Percentiles rank a stretch among this genome's conserved stretches.
Conservation (phyloP, 2,329 filamentous ascomycete genomes). For the Microcera coccophila region DNA sequence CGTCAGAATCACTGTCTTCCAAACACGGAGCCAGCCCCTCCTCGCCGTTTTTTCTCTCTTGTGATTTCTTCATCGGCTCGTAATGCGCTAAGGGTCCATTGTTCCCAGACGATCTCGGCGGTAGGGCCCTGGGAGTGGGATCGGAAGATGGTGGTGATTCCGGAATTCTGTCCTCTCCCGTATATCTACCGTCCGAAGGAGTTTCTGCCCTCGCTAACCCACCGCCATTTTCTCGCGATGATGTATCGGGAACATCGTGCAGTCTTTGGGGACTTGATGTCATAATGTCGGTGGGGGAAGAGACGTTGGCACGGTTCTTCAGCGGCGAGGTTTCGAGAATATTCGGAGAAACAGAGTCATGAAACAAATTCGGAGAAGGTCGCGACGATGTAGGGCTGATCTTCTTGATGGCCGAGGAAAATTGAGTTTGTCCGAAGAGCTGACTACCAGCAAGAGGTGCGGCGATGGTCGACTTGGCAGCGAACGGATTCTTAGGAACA, state of each 20-base stretch:
- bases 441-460: constrained; percentile 42
- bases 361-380: constrained; percentile 49
- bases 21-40: constrained; percentile 22
- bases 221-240: constrained; percentile 18
- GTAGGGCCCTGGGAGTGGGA: constrained; percentile 17
- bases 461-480: constrained; percentile 30
- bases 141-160: constrained; percentile 34
- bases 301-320: constrained; percentile 46
- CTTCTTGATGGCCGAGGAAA: constrained; percentile 48
- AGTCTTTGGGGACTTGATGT: constrained; percentile 41
- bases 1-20: constrained; percentile 35
- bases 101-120: constrained; percentile 18
- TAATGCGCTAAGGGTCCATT: constrained; percentile 40
- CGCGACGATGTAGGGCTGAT: constrained; percentile 56
- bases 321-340: constrained; percentile 45
- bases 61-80: constrained; percentile 45
- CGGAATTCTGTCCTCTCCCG: constrained; percentile 32
- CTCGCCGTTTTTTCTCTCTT: constrained; percentile 36
- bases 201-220: constrained; percentile 23
- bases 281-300: constrained; percentile 40
- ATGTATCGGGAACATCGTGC: constrained; percentile 30
- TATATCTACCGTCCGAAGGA: constrained; percentile 20
- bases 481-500: constrained; percentile 47
- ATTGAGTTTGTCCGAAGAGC: constrained; percentile 53
- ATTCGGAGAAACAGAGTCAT: constrained; percentile 46